Evolutionary conservation across 2,329 filamentous ascomycete species (phyloP).

Genomic region (Amesomyces nigricolor): DNA sequence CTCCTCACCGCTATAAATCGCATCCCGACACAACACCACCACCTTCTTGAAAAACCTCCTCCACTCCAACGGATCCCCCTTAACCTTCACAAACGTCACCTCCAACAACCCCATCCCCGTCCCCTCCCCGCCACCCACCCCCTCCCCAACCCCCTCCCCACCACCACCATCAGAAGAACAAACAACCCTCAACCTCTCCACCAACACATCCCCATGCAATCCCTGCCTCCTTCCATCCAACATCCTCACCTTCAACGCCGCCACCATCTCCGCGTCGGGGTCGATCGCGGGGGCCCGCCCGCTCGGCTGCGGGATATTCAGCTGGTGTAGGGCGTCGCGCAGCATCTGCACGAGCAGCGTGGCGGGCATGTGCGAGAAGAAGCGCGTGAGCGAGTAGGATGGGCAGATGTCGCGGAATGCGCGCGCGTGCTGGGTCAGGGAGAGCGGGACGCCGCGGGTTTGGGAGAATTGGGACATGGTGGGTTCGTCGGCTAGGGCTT

Average conservation of each 20-base stretch:
- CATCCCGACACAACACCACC: slow-evolving; percentile 81
- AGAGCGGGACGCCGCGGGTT: slow-evolving; percentile 70
- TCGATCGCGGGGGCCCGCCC: slow-evolving; percentile 30
- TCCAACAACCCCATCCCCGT: slow-evolving; percentile 60
- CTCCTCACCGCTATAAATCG: slow-evolving; percentile 47
- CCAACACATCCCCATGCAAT: slow-evolving; percentile 67
- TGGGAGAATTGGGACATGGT: slow-evolving; percentile 80
- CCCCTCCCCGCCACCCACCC: slow-evolving; percentile 51
- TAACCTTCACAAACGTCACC: slow-evolving; percentile 87
- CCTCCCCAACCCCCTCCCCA: slow-evolving; percentile 47
- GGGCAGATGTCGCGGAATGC: slow-evolving; percentile 90
- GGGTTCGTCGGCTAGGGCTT: slow-evolving; percentile 76
- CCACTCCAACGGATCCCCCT: slow-evolving; percentile 96
- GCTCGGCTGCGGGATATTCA: slow-evolving; percentile 69
- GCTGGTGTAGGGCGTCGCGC: slow-evolving; percentile 71
- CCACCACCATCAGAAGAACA: slow-evolving; percentile 38
- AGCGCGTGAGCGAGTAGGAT: slow-evolving; percentile 78
- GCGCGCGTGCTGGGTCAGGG: slow-evolving; percentile 81
- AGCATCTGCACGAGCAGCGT: slow-evolving; percentile 73
- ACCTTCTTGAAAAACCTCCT: slow-evolving; percentile 94
- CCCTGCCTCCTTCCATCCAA: slow-evolving; percentile 66
- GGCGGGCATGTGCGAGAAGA: slow-evolving; percentile 78
- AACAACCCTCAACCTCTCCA: slow-evolving; percentile 53
- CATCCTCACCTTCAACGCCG: slow-evolving; percentile 67
- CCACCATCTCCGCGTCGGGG: slow-evolving; percentile 50